Base-by-base conservation (phyloP, 768 basidiomycete genomes). In the Lactifluus hygrophoroides region DNA sequence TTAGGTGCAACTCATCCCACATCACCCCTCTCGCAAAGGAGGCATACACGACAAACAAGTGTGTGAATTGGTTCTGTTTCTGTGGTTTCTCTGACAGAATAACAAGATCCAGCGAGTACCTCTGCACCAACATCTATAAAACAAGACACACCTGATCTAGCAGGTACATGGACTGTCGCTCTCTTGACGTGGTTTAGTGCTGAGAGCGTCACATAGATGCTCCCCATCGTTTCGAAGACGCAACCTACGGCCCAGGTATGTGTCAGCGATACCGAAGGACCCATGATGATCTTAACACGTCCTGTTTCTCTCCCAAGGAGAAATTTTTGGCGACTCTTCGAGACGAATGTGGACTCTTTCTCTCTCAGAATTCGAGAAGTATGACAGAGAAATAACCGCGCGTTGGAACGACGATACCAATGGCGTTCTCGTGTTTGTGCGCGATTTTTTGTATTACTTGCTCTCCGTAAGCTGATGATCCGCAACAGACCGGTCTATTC, bases 301-400 rank as follows among this genome's bases (percentile, higher is more conserved):
- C 30, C 30, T 32, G 30, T 7, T 21, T 13, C 11, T 21, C 23
- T 50, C 19, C 14, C 21, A 50, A 51, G 51, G 51, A 17, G 51
- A 40, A 28, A 51, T 38, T 14, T 51, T 38, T 17, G 51, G 38
- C 21, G 51, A 51, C 25, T 27, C 51, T 5, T 51, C 51, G 8
- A 40, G 51, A 40, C 37, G 37, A 40, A 51, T 51, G 51, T 51
- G 51, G 51, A 51, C 35, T 28, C 51, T 51, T n/a, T 51, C 35
- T 28, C 51, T 51, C 51, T 38, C 35, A 6, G 35, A 40, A 51
- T 51, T 40, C n/a, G 51, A 40, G 37, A 40, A 37, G 37, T 28
- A 40, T 23, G 51, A 51, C 51, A 17, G n/a, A 40, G 37, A 40
- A 21, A 28, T 51, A 51, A 38, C 37, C 11, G 38, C 37, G 7